phyloP scores from a whole-genome alignment of 495 filamentous ascomycete species.

The Recurvomyces mirabilis region DNA sequence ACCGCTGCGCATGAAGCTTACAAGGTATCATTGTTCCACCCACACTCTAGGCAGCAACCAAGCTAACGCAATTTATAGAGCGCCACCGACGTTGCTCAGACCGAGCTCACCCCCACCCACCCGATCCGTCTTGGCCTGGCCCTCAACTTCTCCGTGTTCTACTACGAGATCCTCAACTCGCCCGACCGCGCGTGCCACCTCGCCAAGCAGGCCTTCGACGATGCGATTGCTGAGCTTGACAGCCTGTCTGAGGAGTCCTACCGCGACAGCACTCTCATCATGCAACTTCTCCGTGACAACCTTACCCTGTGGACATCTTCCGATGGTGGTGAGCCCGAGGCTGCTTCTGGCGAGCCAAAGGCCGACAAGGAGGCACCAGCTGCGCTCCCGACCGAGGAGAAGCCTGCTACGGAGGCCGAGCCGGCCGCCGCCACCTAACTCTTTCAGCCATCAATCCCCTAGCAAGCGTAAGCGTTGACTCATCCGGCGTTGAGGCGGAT shows the following conservation, averaged over 20 bases:
- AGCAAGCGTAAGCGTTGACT: no score
- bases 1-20: slow-evolving; percentile 94
- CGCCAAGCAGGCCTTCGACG: slow-evolving; percentile 98
- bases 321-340: slow-evolving; percentile 75
- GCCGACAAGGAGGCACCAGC: slow-evolving; percentile 38
- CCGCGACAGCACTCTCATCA: slow-evolving; percentile 99
- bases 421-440: slow-evolving; percentile 11
- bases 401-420: slow-evolving; percentile 6
- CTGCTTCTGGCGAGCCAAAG: slow-evolving; percentile 44
- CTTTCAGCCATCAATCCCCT: background rate
- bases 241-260: slow-evolving; percentile 98
- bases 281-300: slow-evolving; percentile 99
- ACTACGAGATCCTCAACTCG: slow-evolving; percentile 99
- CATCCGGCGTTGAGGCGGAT: background rate
- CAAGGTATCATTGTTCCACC: slow-evolving; percentile 44
- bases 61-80: slow-evolving; percentile 28
- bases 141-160: slow-evolving; percentile 99
- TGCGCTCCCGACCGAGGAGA: slow-evolving; percentile 18
- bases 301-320: slow-evolving; percentile 98
- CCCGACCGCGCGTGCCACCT: slow-evolving; percentile 98
- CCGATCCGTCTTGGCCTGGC: slow-evolving; percentile 97
- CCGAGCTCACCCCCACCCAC: slow-evolving; percentile 95
- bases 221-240: slow-evolving; percentile 98
- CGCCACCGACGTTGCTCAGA: slow-evolving; percentile 95
- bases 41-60: background rate